Conservation (phyloP, 305 asterid genomes). For the Euphrasia arctica region DNA sequence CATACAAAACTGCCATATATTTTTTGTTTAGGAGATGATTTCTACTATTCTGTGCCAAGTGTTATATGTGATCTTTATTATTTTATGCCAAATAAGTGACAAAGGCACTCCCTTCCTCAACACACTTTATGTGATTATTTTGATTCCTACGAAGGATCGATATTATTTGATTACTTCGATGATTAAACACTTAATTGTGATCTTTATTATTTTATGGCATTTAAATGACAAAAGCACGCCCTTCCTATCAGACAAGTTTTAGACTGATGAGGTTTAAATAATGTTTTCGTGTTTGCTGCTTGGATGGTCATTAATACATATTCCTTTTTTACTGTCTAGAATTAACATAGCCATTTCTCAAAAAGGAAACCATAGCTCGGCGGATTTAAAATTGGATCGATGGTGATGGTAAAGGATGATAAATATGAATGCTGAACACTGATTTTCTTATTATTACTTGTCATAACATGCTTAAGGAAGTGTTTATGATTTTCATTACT, state of each 20-base stretch:
- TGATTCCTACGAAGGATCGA: too few relatives aligned
- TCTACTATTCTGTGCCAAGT: not conserved
- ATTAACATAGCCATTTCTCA: too few relatives aligned
- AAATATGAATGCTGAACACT: constrained; percentile 1
- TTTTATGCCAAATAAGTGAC: constrained; percentile 10
- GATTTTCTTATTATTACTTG: constrained; percentile 12
- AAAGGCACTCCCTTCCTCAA: not conserved
- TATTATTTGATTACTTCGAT: too few relatives aligned
- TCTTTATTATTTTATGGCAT: too few relatives aligned
- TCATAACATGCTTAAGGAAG: not conserved
- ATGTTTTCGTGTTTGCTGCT: too few relatives aligned
- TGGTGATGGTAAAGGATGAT: not conserved
- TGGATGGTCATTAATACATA: too few relatives aligned
- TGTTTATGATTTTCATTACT: not conserved
- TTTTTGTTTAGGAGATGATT: not conserved
- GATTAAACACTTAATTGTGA: too few relatives aligned
- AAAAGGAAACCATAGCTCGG: not conserved
- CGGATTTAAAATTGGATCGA: not conserved
- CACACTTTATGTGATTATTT: too few relatives aligned
- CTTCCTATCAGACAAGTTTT: not conserved
- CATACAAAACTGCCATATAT: not conserved
- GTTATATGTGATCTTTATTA: not conserved
- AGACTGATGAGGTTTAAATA: not conserved
- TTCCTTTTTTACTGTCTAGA: too few relatives aligned
- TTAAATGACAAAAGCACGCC: not conserved